Evolutionary conservation across 164 flowering plant genomes (phyloP), one percentile per base, ranked within the genome.

Genomic region (Liquidambar formosana): DNA sequence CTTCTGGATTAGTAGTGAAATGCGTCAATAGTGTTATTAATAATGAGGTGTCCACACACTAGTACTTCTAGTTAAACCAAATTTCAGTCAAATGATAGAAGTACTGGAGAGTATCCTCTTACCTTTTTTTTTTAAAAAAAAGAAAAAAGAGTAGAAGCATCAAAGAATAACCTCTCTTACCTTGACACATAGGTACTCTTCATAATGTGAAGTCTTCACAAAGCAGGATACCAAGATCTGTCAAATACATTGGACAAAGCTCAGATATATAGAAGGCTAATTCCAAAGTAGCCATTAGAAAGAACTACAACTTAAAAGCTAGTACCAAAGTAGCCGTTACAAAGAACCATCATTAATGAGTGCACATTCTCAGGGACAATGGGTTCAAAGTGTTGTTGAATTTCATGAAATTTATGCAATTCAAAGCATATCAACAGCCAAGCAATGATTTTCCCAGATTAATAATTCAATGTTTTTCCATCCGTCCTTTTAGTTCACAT

Each of bases 121-220:
- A n/a, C n/a, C n/a, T n/a, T n/a, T n/a, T n/a, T n/a, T n/a, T n/a
- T n/a, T n/a, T n/a, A n/a, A n/a, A n/a, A n/a, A n/a, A n/a, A n/a
- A n/a, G n/a, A n/a, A n/a, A n/a, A n/a, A n/a, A n/a, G n/a, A n/a
- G n/a, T n/a, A n/a, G n/a, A n/a, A n/a, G n/a, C n/a, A n/a, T n/a
- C n/a, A n/a, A n/a, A 48, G 64, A 16, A 46, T 49, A 41, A 71
- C 16, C 22, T 21, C 27, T 28, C 78, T 70, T 82, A 94, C 98
- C 92, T 94, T 91, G 28, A 94, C 98, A 82, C 97, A 90, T 0
- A 91, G 83, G 74, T 94, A 94, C 75, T 94, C 98, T 79, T 94
- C 96, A 71, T 77, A 71, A 79, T 83, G 98, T 53, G 98, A 89
- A 19, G 98, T 94, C 85, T 91, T 94, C 79, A 94, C 97, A 78